phyloP scores from a whole-genome alignment of 2,329 filamentous ascomycete species.

The Aspergillus tanneri region DNA sequence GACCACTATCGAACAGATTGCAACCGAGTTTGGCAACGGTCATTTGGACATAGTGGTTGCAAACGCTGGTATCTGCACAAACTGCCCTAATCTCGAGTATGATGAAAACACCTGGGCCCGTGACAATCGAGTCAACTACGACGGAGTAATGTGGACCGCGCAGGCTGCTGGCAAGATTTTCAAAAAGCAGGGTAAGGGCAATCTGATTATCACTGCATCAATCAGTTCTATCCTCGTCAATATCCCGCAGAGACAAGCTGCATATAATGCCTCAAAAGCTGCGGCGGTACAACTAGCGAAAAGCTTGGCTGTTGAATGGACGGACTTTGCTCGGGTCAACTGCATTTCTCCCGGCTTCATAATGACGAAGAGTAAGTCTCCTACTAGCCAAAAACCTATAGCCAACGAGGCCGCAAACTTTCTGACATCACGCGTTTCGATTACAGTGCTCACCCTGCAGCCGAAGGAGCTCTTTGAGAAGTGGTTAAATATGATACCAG shows the following conservation, averaged over 20 bases:
- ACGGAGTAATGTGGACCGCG: slow-evolving; percentile 15
- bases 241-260: slow-evolving; percentile 28
- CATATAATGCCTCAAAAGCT: slow-evolving; percentile 21
- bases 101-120: slow-evolving; percentile 26
- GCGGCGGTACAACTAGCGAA: slow-evolving; percentile 17
- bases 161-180: slow-evolving; percentile 21
- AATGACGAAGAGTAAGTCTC: too few relatives aligned
- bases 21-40: slow-evolving; percentile 22
- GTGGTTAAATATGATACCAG: slow-evolving; percentile 4
- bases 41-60: slow-evolving; percentile 30
- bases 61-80: slow-evolving; percentile 30
- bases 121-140: slow-evolving; percentile 27
- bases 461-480: slow-evolving; percentile 5
- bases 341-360: slow-evolving; percentile 13
- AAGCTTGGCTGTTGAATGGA: slow-evolving; percentile 17
- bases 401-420: too few relatives aligned
- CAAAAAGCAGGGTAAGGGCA: slow-evolving; percentile 27
- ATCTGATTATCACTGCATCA: slow-evolving; percentile 29
- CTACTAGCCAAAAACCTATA: too few relatives aligned
- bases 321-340: slow-evolving; percentile 19
- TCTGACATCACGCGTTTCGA: too few relatives aligned
- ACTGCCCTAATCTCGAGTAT: slow-evolving; percentile 26
- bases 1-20: slow-evolving; percentile 14
- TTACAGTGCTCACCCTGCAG: slow-evolving; percentile 8
- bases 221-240: slow-evolving; percentile 33